Base-by-base conservation (phyloP, 2,329 filamentous ascomycete genomes). In the Coleophoma cylindrospora region DNA sequence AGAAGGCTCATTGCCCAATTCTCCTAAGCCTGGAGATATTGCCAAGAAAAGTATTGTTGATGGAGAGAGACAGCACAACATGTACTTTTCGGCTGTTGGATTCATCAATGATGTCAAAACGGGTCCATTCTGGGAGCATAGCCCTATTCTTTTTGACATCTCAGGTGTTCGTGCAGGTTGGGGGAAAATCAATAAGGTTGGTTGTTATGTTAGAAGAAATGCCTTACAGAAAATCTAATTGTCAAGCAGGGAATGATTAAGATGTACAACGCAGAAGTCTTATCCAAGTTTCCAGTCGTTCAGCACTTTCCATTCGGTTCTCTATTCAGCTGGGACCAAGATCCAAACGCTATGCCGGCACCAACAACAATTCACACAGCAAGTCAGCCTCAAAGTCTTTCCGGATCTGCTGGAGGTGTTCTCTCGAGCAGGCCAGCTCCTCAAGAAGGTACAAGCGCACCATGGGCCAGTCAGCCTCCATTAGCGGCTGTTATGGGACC, bases 91-190 rank as follows among this genome's bases (percentile, higher is more conserved):
- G 5, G 94, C 94, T 33, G 83, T 99, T 51, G 91, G 91, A 10
- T 99, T 99, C 74, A 97, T 99, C 66, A 88, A 96, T 68, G 91
- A 96, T 64, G 94, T 99, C 45, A 99, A 99, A 66, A 91, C 79
- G 55, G 94, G 94, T 0, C 92, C 94, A 0, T 99, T 99, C 65
- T 97, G 94, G 91, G 89, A 92, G 61, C 92, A 99, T 66, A 96
- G 90, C 57, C 92, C 92, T 0, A 92, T 96, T 57, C 73, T 99
- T 12, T 99, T 87, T 66, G 91, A 99, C 67, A 90, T 99, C 40
- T 95, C 90, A 0, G 94, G 94, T 11, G 87, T 99, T 56, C 83
- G 82, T 58, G 85, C 86, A 50, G 89, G 94, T n/a, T 99, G 94
- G 94, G 94, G 88, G 34, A 99, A 99, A 74, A 96, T 99, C 63